A percentile compares a stretch with the other conserved stretches of the same genome.
Evolutionary conservation across 2,329 filamentous ascomycete species (phyloP).

Genomic region (Corinectria fuckeliana): DNA sequence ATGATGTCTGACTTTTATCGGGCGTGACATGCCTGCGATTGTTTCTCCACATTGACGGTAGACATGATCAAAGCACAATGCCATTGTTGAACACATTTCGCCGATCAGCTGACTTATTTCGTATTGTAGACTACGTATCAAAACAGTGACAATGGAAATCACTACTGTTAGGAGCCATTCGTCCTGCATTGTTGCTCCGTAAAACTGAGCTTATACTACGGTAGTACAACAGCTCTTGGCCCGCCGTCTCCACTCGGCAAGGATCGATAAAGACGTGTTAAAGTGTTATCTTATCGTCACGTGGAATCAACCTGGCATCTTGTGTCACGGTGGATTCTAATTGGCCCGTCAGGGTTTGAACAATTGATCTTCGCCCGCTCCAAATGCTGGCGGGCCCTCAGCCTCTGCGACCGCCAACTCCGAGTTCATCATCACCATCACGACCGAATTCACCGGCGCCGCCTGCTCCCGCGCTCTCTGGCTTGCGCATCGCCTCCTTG

Average conservation of each 20-base stretch:
- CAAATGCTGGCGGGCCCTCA: constrained; percentile 32
- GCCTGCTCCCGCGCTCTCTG: constrained; percentile 16
- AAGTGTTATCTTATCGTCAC: constrained; percentile 35
- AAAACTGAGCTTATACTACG: background rate
- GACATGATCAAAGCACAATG: constrained; percentile 3
- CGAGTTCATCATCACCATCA: constrained; percentile 27
- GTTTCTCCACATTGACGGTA: constrained; percentile 27
- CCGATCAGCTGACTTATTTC: no score
- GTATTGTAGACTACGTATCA: background rate
- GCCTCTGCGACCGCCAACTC: constrained; percentile 27
- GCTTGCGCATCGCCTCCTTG: constrained; percentile 18
- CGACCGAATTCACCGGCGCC: constrained; percentile 13
- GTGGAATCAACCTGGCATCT: constrained; percentile 20
- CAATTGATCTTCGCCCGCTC: constrained; percentile 28
- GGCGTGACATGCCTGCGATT: constrained; percentile 21
- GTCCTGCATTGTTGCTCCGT: background rate
- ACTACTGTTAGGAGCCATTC: background rate
- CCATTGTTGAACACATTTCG: background rate
- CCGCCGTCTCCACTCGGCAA: background rate
- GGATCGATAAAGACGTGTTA: background rate
- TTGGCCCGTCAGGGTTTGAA: constrained; percentile 34
- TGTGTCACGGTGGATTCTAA: constrained; percentile 5
- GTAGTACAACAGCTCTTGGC: no score
- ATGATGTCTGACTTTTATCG: constrained; percentile 22
- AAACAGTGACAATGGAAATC: background rate